Evolutionary conservation across 1,139 yeast genomes (phyloP), one percentile per base, ranked within the genome.

Genomic region (Scheffersomyces parashehatae): DNA sequence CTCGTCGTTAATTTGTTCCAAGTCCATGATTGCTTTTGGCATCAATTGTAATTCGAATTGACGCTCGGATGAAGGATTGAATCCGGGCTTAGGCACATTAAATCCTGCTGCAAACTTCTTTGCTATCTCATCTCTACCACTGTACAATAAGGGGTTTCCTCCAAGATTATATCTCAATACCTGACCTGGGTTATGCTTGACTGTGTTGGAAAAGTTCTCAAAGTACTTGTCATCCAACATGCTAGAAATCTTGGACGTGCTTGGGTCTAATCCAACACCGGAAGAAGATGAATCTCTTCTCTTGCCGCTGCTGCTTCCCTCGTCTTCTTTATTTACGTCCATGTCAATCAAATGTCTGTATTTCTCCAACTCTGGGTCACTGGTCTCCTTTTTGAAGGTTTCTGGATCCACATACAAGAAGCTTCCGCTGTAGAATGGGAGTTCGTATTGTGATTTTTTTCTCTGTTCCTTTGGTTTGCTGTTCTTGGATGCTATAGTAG

Each of bases 11-110:
- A 50, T 50, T 20, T 70, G 72, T 60, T 93, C 98, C 39, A 93
- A 73, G 54, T 88, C 93, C 50, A 88, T 73, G 42, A 93, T 91
- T 42, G 91, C 81, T 61, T 88, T 88, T 5, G 99, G 99, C 98
- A 93, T 91, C 44, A 93, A 65, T 62, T 93, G 99, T 44, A 91
- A 68, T 63, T 93, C 99, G 55, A 89, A 87, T 16, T 77, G 77
- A 50, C 96, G 76, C 6, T 54, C 49, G 1, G 85, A 77, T 0
- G 85, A 75, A 1, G 93, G 91, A 52, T 85, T 81, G 53, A 67
- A 79, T 0, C 76, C 73, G 6, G 87, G 85, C 5, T 59, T 61
- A 1, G 87, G 83, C 10, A 81, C 59, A 16, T 62, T 60, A 40
- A 59, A 54, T 26, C 62, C 48, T 2, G 59, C 60, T 13, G 54